These are phyloP conservation scores for Penicillium sp. DNA, from an alignment of 2,329 filamentous ascomycete genomes.

Conservation along the genomic window DNA sequence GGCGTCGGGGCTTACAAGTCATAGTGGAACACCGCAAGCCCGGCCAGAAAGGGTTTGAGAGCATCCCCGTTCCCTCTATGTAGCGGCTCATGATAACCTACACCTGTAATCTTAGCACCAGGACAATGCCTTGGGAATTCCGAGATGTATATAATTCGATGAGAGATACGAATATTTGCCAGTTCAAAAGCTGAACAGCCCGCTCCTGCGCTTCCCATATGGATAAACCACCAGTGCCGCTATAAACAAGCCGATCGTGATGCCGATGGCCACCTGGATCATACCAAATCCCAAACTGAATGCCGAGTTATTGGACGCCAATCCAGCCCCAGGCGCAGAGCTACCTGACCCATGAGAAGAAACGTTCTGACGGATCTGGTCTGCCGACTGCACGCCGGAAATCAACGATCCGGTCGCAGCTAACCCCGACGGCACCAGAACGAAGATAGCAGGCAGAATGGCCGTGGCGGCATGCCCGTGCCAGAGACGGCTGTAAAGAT, in stretches of 20 bases:
- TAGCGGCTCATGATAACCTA: too few relatives aligned
- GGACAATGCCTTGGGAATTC: too few relatives aligned
- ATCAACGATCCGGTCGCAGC: conserved; percentile 57
- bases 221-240: conserved; percentile 44
- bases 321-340: conserved; percentile 17
- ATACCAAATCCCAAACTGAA: neutral
- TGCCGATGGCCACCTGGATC: conserved; percentile 33
- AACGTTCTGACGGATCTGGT: conserved; percentile 47
- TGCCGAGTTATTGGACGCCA: conserved; percentile 7
- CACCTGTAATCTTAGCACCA: too few relatives aligned
- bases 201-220: conserved; percentile 42
- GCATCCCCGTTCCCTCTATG: conserved; percentile 38
- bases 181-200: conserved; percentile 42
- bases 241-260: conserved; percentile 43
- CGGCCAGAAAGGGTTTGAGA: conserved; percentile 48
- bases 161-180: neutral
- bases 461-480: conserved; percentile 79
- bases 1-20: conserved; percentile 43
- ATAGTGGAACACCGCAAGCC: conserved; percentile 43
- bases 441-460: conserved; percentile 81
- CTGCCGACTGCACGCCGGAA: conserved; percentile 54
- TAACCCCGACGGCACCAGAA: conserved; percentile 59
- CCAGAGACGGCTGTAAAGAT: conserved; percentile 67
- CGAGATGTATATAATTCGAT: too few relatives aligned
- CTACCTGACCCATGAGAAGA: conserved; percentile 13